These are phyloP conservation scores for Chrysochromulina parva DNA, from an alignment of 78 protist genomes.

Conservation along the genomic window DNA sequence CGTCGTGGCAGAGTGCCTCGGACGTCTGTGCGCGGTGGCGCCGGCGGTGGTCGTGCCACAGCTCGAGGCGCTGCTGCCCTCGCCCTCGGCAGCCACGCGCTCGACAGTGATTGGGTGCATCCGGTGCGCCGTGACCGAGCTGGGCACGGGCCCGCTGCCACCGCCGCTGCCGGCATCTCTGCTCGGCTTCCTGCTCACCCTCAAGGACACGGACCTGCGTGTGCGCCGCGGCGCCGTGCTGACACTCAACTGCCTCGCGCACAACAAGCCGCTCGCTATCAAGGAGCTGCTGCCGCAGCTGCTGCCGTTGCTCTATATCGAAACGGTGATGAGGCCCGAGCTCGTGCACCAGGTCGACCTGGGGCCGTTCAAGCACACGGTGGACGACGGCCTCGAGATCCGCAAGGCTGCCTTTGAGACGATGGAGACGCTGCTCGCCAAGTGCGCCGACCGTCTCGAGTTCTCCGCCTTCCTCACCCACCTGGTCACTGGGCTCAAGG, in stretches of 20 bases:
- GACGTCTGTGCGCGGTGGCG: conserved; percentile 73
- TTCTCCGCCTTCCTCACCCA: conserved; percentile 51
- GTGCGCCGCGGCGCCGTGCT: conserved; percentile 83
- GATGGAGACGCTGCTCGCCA: conserved; percentile 85
- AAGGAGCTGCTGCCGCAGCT: conserved; percentile 40
- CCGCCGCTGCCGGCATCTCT: conserved; percentile 34
- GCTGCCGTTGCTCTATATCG: conserved; percentile 72
- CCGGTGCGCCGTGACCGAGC: conserved; percentile 75
- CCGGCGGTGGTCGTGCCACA: conserved; percentile 68
- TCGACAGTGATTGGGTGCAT: conserved; percentile 74
- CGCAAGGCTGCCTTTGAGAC: conserved; percentile 89
- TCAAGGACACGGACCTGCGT: conserved; percentile 66
- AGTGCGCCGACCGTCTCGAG: conserved; percentile 52
- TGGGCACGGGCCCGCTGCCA: conserved; percentile 46
- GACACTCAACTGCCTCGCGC: conserved; percentile 81
- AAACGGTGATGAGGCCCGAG: conserved; percentile 64
- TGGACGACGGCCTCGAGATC: conserved; percentile 92
- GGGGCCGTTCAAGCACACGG: conserved; percentile 94
- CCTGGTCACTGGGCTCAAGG: conserved; percentile 73
- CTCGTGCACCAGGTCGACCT: conserved; percentile 84
- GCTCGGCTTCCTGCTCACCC: conserved; percentile 48
- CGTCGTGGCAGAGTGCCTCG: conserved; percentile 91
- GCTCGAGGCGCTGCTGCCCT: conserved; percentile 24
- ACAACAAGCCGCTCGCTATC: conserved; percentile 67
- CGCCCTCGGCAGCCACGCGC: not conserved